Conservation (phyloP, 495 filamentous ascomycete genomes). For the Annulohypoxylon nitens region DNA sequence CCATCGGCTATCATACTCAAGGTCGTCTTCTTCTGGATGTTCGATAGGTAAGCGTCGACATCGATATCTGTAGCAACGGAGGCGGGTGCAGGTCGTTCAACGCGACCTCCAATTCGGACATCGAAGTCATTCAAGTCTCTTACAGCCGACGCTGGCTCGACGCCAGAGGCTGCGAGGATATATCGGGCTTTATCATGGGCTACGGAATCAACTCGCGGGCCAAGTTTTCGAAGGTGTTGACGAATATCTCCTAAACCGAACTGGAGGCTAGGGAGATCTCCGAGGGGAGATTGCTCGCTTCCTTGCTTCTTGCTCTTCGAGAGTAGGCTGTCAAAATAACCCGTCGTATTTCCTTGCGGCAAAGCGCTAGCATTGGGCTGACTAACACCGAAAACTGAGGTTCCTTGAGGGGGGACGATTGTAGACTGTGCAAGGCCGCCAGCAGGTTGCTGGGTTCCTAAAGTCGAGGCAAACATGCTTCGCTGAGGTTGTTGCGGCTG, state of each 20-base stretch:
- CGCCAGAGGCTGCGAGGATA: conserved; percentile 89
- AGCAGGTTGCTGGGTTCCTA: conserved; percentile 30
- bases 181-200: conserved; percentile 81
- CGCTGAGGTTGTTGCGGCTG: conserved; percentile 28
- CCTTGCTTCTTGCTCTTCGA: conserved; percentile 78
- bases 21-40: conserved; percentile 89
- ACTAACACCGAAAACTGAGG: conserved; percentile 37
- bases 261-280: conserved; percentile 77
- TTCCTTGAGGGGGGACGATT: conserved; percentile 30
- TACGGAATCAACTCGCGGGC: conserved; percentile 63
- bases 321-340: conserved; percentile 89
- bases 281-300: conserved; percentile 64
- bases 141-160: conserved; percentile 80
- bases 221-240: conserved; percentile 83
- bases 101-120: conserved; percentile 52
- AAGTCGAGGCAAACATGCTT: conserved; percentile 38
- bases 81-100: conserved; percentile 51
- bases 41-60: conserved; percentile 83
- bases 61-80: conserved; percentile 71
- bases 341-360: conserved; percentile 58
- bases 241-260: conserved; percentile 89
- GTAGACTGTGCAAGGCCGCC: conserved; percentile 32
- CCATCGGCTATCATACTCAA: conserved; percentile 91
- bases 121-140: conserved; percentile 77
- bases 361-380: conserved; percentile 36